A percentile compares a stretch with the other conserved stretches of the same genome.
Evolutionary conservation across 139 green algal species (phyloP).

Genomic region (Tetraselmis striata): DNA sequence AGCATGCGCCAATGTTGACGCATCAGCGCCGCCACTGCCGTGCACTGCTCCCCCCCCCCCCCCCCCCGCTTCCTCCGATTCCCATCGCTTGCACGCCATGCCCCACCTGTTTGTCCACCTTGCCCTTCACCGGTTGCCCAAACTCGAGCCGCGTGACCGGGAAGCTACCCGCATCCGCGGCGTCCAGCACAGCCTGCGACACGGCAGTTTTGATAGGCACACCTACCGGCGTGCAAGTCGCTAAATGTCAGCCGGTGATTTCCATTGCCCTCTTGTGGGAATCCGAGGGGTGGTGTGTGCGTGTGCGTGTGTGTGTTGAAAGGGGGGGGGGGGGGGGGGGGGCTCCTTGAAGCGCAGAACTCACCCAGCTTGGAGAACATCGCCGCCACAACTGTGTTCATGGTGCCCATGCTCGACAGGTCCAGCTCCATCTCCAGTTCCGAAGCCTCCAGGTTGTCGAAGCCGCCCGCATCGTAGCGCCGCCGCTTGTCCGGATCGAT

Average conservation of each 20-base stretch:
- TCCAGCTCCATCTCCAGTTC: slow-evolving; percentile 24
- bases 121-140: not conserved
- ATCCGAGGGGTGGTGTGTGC: too few relatives aligned
- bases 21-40: too few relatives aligned
- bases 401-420: slow-evolving; percentile 12
- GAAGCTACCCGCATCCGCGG: not conserved
- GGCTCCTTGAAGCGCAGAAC: too few relatives aligned
- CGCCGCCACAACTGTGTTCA: slow-evolving; percentile 20
- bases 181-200: slow-evolving; percentile 12
- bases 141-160: not conserved
- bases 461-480: slow-evolving; percentile 20
- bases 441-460: slow-evolving; percentile 12
- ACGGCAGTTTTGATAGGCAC: slow-evolving; percentile 26
- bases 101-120: slow-evolving; percentile 4
- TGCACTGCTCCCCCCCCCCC: too few relatives aligned
- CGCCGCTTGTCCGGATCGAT: slow-evolving; percentile 39
- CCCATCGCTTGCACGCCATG: too few relatives aligned
- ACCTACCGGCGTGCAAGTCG: too few relatives aligned
- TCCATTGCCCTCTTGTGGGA: too few relatives aligned
- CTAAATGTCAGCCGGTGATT: too few relatives aligned
- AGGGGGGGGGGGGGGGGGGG: too few relatives aligned
- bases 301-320: too few relatives aligned
- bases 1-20: too few relatives aligned
- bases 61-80: too few relatives aligned
- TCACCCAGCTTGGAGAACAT: slow-evolving; percentile 20